phyloP scores from a whole-genome alignment of 2,329 filamentous ascomycete genomes.

The Mollisia scopiformis region DNA sequence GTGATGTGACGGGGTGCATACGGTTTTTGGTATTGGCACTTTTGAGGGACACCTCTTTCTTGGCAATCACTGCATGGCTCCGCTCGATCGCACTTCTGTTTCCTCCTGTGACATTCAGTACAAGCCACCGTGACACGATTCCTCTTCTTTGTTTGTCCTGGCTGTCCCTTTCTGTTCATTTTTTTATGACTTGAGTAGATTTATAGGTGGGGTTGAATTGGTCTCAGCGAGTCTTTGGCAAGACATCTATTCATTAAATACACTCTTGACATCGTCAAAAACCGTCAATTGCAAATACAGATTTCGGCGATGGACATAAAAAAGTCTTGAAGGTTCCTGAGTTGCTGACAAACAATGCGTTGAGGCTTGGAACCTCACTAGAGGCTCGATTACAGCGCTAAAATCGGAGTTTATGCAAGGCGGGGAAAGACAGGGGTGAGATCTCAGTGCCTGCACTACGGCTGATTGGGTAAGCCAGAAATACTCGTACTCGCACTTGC shows the following conservation, averaged over 20 bases:
- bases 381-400: neutral
- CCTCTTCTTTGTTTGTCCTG: constrained; percentile 14
- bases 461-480: neutral
- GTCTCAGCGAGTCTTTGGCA: no score
- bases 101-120: constrained; percentile 29
- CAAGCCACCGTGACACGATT: constrained; percentile 23
- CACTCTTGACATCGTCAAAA: no score
- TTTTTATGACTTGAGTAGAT: no score
- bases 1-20: constrained; percentile 17
- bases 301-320: no score
- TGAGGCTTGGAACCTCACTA: neutral
- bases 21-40: constrained; percentile 22
- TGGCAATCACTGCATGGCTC: constrained; percentile 27
- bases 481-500: neutral
- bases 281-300: no score
- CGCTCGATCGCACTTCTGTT: constrained; percentile 28
- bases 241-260: no score
- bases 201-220: no score
- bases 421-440: neutral
- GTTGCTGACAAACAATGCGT: no score
- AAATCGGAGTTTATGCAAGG: constrained; percentile 14
- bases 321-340: no score
- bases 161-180: neutral
- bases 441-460: neutral
- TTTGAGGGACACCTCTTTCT: constrained; percentile 18